These are phyloP conservation scores for Fennellomyces sp. DNA, from an alignment of 371 early-diverging fungal species.

Conservation along the genomic window DNA sequence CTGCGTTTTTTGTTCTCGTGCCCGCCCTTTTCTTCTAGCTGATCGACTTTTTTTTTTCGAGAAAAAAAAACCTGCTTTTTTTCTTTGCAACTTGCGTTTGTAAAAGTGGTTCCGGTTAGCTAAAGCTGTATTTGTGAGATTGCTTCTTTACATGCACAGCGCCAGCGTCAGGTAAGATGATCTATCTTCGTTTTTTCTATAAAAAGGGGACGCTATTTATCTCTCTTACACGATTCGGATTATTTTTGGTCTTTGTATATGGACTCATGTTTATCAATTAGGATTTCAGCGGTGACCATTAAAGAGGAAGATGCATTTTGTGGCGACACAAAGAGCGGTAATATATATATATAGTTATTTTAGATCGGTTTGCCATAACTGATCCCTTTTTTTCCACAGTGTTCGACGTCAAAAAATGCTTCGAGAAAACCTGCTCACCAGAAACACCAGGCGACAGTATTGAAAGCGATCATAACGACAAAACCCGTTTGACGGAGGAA, in stretches of 20 bases:
- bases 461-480: slow-evolving; percentile 3
- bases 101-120: neutral
- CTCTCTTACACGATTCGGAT: neutral
- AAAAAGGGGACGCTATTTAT: neutral
- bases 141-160: slow-evolving; percentile 5
- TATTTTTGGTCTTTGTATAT: neutral
- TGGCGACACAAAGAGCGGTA: slow-evolving; percentile 4
- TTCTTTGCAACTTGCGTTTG: no score
- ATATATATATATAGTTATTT: neutral
- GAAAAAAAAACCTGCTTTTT: no score
- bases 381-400: neutral
- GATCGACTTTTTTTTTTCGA: neutral
- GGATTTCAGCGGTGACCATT: slow-evolving; percentile 5
- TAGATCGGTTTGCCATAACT: neutral
- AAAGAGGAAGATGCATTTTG: slow-evolving; percentile 6
- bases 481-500: slow-evolving; percentile 1
- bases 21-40: neutral
- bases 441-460: slow-evolving; percentile 4
- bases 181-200: no score
- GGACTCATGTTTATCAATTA: no score
- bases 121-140: slow-evolving; percentile 4
- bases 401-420: slow-evolving; percentile 4
- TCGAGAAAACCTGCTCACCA: slow-evolving; percentile 4
- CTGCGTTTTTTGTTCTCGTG: no score
- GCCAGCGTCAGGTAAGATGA: neutral